These are phyloP conservation scores for Diplogelasinospora grovesii DNA, from an alignment of 495 filamentous ascomycete species.

Conservation along the genomic window DNA sequence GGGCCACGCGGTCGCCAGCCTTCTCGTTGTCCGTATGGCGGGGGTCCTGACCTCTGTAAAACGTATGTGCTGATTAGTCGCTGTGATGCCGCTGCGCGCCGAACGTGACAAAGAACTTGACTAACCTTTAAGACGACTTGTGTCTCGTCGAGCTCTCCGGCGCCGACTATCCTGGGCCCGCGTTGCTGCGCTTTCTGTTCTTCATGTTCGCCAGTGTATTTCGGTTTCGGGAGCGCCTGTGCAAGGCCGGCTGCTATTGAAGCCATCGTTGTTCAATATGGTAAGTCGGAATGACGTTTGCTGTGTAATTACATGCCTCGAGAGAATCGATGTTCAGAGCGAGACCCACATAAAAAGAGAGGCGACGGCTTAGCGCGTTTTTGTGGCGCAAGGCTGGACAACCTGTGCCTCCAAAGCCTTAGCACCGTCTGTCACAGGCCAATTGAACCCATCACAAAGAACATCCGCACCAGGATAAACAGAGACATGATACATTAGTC, in stretches of 20 bases:
- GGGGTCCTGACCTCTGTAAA: constrained; percentile 69
- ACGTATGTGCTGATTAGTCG: constrained; percentile 16
- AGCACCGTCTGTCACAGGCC: too few relatives aligned
- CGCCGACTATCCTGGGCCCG: constrained; percentile 72
- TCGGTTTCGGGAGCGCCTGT: constrained; percentile 80
- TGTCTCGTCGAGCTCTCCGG: constrained; percentile 71
- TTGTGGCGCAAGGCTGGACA: too few relatives aligned
- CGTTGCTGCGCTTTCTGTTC: constrained; percentile 68
- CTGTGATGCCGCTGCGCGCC: background rate
- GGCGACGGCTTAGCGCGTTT: too few relatives aligned
- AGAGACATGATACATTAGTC: too few relatives aligned
- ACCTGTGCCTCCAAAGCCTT: too few relatives aligned
- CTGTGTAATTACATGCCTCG: too few relatives aligned
- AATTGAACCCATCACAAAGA: too few relatives aligned
- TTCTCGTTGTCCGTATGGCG: constrained; percentile 74
- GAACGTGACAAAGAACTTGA: constrained; percentile 1
- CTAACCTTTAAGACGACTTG: constrained; percentile 77
- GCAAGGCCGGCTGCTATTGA: constrained; percentile 71
- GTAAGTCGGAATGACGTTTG: too few relatives aligned
- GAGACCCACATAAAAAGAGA: too few relatives aligned
- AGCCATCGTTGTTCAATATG: constrained; percentile 59
- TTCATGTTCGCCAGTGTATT: constrained; percentile 80
- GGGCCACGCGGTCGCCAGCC: constrained; percentile 80
- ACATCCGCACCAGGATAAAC: too few relatives aligned
- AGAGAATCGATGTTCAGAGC: too few relatives aligned